Conservation (phyloP, 2,329 filamentous ascomycete species). For the Colletotrichum camelliae region DNA sequence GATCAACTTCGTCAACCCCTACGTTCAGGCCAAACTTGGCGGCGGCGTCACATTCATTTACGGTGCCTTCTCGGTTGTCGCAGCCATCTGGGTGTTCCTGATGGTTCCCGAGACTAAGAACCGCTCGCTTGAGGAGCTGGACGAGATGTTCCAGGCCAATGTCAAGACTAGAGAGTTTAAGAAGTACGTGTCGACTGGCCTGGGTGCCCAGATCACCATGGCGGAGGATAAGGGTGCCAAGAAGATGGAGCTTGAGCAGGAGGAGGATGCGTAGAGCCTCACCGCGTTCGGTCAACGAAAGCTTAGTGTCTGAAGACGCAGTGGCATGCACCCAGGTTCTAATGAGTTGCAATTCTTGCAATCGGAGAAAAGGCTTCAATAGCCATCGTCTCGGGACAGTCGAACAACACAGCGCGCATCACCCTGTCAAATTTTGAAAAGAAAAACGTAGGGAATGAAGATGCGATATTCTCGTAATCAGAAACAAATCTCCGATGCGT, state of each 20-base stretch:
- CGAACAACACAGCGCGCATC: too few relatives aligned
- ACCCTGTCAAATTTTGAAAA: too few relatives aligned
- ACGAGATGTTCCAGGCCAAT: constrained; percentile 21
- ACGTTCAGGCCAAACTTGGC: constrained; percentile 23
- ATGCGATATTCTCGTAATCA: too few relatives aligned
- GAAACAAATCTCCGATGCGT: too few relatives aligned
- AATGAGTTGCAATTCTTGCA: too few relatives aligned
- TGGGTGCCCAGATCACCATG: neutral
- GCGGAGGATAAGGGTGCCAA: neutral
- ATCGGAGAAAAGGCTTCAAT: too few relatives aligned
- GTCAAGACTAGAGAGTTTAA: constrained; percentile 6
- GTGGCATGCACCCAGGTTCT: too few relatives aligned
- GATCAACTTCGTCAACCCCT: constrained; percentile 24
- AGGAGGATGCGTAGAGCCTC: neutral
- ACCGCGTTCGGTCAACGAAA: neutral
- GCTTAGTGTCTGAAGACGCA: neutral
- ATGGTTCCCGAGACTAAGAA: constrained; percentile 11
- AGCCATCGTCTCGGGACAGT: too few relatives aligned
- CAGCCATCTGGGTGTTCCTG: constrained; percentile 17
- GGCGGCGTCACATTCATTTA: constrained; percentile 27
- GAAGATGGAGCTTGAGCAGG: neutral
- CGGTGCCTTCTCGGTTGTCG: constrained; percentile 23
- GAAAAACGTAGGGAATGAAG: too few relatives aligned
- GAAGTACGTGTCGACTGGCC: neutral
- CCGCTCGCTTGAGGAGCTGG: constrained; percentile 23